A percentile compares a stretch with the other conserved stretches of the same genome.
phyloP scores from a whole-genome alignment of 371 early-diverging fungal genomes.

The Conidiobolus incongruus region DNA sequence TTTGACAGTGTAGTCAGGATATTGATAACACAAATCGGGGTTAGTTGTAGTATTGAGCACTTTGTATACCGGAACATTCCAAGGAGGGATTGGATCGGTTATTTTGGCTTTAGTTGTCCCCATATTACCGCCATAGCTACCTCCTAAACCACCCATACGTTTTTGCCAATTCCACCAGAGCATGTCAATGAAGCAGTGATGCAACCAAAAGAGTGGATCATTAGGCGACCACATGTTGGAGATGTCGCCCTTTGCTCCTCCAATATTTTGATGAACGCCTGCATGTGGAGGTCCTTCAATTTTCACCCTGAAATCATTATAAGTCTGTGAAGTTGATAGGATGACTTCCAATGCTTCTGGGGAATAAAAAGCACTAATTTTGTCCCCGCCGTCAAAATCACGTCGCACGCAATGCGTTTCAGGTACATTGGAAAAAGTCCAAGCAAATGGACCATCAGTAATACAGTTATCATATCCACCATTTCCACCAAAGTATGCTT shows the following conservation, averaged over 20 bases:
- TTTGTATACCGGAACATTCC: not conserved
- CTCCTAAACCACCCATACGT: too few relatives aligned
- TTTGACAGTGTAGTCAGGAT: not conserved
- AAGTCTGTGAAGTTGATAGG: constrained; percentile 7
- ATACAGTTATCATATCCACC: constrained; percentile 6
- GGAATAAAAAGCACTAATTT: constrained; percentile 11
- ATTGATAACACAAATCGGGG: not conserved
- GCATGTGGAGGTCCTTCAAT: constrained; percentile 21
- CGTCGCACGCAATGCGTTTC: constrained; percentile 10
- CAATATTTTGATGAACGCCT: constrained; percentile 18
- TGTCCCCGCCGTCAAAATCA: constrained; percentile 4
- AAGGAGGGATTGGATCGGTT: too few relatives aligned
- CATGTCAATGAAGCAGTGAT: not conserved
- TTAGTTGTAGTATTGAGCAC: not conserved
- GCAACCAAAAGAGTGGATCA: not conserved
- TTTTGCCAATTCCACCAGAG: not conserved
- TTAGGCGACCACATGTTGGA: not conserved
- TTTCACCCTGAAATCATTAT: constrained; percentile 11
- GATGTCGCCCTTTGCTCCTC: constrained; percentile 10
- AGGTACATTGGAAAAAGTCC: not conserved
- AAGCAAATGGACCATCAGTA: constrained; percentile 6
- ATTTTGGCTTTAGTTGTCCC: too few relatives aligned
- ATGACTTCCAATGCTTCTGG: constrained; percentile 7
- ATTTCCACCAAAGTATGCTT: constrained; percentile 9
- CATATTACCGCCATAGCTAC: too few relatives aligned